Percentiles rank a stretch among this genome's conserved stretches.
Evolutionary conservation across 345 rosid genomes (phyloP).

Genomic region (Eucalyptus coolabah): DNA sequence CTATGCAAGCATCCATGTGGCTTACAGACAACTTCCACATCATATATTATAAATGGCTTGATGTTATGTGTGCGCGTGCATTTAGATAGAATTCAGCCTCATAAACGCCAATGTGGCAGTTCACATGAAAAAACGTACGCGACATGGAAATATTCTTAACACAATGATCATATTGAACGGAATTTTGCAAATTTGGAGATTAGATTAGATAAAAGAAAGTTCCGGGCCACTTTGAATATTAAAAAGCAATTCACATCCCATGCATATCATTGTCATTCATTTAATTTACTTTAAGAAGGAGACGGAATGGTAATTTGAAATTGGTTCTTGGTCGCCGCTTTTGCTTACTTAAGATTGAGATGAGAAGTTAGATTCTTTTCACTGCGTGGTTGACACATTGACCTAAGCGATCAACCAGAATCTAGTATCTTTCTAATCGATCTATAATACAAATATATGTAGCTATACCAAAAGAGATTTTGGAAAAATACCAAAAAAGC

Average conservation of each 20-base stretch:
- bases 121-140: not conserved
- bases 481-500: not conserved
- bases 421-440: not conserved
- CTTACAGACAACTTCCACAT: not conserved
- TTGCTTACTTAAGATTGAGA: not conserved
- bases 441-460: not conserved
- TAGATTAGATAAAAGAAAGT: too few relatives aligned
- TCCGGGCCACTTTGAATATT: not conserved
- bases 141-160: accelerated
- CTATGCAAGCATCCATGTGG: not conserved
- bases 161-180: not conserved
- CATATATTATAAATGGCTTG: too few relatives aligned
- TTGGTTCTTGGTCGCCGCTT: not conserved
- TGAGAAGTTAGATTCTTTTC: not conserved
- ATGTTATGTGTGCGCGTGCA: too few relatives aligned
- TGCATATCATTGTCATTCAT: not conserved
- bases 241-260: not conserved
- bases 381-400: not conserved
- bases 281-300: not conserved
- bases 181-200: not conserved
- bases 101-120: not conserved
- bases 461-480: not conserved
- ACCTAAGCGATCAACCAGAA: not conserved
- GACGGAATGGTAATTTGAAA: not conserved
- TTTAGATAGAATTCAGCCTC: not conserved